A percentile compares a stretch with the other conserved stretches of the same genome.
These are phyloP conservation scores for Geum urbanum DNA, from an alignment of 306 rosid species.

Conservation along the genomic window DNA sequence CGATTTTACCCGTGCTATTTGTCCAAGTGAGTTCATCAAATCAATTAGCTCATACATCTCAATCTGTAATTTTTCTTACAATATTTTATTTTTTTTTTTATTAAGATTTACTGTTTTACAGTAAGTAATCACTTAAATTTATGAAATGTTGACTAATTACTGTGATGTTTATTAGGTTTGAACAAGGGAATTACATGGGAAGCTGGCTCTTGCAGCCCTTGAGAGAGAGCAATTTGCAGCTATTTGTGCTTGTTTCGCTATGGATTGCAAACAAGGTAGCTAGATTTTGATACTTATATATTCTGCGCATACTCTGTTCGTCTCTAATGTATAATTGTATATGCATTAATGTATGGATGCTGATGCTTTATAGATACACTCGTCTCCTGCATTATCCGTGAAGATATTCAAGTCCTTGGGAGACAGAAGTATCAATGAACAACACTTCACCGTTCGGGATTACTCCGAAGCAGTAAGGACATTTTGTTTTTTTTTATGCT, in stretches of 20 bases:
- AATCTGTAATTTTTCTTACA: no score
- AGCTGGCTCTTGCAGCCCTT: constrained; percentile 66
- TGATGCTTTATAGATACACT: constrained; percentile 45
- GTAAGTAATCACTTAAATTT: no score
- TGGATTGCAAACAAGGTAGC: constrained; percentile 87
- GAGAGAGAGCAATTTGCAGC: constrained; percentile 64
- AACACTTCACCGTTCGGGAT: constrained; percentile 65
- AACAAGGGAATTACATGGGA: constrained; percentile 14
- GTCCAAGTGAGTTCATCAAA: constrained; percentile 35
- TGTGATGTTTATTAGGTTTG: constrained; percentile 30
- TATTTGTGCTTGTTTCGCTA: constrained; percentile 71
- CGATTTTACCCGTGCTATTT: constrained; percentile 46
- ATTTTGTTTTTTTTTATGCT: no score
- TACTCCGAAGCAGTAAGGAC: constrained; percentile 66
- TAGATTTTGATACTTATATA: constrained; percentile 21
- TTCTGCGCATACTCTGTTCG: not conserved
- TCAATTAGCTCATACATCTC: no score
- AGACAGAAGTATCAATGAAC: constrained; percentile 56
- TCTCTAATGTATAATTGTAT: not conserved
- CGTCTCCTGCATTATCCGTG: constrained; percentile 47
- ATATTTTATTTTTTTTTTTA: no score
- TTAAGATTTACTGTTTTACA: no score
- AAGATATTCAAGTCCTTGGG: constrained; percentile 58
- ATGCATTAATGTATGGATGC: not conserved
- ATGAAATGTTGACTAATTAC: no score